Evolutionary conservation across 2,329 filamentous ascomycete species (phyloP).

Genomic region (Talaromyces funiculosus): DNA sequence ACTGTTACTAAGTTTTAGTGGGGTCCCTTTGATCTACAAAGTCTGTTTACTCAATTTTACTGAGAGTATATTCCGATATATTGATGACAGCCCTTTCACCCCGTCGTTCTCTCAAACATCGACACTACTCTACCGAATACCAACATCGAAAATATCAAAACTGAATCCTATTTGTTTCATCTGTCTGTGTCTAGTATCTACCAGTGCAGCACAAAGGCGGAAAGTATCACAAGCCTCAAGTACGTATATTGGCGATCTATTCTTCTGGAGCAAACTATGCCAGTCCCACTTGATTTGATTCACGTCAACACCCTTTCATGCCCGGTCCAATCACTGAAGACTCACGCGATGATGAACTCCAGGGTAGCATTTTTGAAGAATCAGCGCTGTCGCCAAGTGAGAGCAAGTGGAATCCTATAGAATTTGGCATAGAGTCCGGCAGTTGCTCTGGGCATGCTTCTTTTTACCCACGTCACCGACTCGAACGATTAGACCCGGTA

Average conservation of each 20-base stretch:
- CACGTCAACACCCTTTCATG: conserved; percentile 1
- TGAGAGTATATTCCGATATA: background rate
- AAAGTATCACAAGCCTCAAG: background rate
- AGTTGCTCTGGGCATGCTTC: background rate
- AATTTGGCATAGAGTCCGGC: background rate
- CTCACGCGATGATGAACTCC: conserved; percentile 11
- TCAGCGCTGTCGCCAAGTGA: background rate
- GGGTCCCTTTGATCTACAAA: background rate
- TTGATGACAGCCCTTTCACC: background rate
- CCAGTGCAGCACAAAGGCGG: background rate
- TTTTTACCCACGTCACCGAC: background rate
- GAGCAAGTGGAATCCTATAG: background rate
- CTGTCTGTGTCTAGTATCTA: background rate
- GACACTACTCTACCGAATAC: background rate
- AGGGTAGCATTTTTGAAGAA: background rate
- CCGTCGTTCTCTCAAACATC: background rate
- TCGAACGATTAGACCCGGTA: background rate
- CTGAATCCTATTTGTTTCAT: background rate
- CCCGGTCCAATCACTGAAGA: conserved; percentile 4
- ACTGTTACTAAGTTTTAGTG: background rate
- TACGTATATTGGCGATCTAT: conserved; percentile 9
- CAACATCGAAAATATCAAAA: background rate
- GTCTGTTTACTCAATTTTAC: background rate
- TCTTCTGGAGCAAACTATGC: conserved; percentile 5
- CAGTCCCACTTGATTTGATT: conserved; percentile 1